phyloP scores from a whole-genome alignment of 2,329 filamentous ascomycete genomes.

The Fusarium humuli region DNA sequence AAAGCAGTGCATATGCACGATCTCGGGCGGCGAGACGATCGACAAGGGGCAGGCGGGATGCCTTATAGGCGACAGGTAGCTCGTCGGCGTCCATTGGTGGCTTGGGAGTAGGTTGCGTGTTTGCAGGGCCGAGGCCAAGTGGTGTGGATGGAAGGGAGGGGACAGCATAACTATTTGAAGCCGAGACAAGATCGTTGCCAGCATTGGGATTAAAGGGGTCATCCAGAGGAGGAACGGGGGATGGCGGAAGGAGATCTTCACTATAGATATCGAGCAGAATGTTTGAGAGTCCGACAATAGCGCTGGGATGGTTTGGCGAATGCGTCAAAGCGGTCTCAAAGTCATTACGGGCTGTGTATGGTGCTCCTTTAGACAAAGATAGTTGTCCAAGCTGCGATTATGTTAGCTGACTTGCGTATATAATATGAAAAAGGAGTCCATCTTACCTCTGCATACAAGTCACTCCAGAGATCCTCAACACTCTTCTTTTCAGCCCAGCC shows the following conservation, averaged over 20 bases:
- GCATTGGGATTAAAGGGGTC: constrained; percentile 20
- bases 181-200: constrained; percentile 4
- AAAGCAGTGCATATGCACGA: constrained; percentile 85
- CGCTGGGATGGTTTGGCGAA: constrained; percentile 81
- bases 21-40: constrained; percentile 92
- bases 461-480: constrained; percentile 85
- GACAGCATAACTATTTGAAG: constrained; percentile 13
- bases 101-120: constrained; percentile 25
- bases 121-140: constrained; percentile 58
- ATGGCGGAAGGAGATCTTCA: constrained; percentile 71
- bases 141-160: constrained; percentile 57
- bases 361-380: constrained; percentile 68
- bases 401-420: constrained; percentile 5
- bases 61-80: constrained; percentile 66
- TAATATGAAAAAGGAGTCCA: not conserved
- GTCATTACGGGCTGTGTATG: constrained; percentile 76
- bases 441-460: constrained; percentile 83
- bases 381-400: constrained; percentile 73
- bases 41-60: constrained; percentile 73
- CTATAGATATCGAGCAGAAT: constrained; percentile 88
- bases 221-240: constrained; percentile 62
- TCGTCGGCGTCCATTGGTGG: constrained; percentile 52
- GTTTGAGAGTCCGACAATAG: constrained; percentile 84
- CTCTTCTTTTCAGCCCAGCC: constrained; percentile 86
- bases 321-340: constrained; percentile 87